Conservation (phyloP, 495 filamentous ascomycete species). For the Penicillium cataractarum region DNA sequence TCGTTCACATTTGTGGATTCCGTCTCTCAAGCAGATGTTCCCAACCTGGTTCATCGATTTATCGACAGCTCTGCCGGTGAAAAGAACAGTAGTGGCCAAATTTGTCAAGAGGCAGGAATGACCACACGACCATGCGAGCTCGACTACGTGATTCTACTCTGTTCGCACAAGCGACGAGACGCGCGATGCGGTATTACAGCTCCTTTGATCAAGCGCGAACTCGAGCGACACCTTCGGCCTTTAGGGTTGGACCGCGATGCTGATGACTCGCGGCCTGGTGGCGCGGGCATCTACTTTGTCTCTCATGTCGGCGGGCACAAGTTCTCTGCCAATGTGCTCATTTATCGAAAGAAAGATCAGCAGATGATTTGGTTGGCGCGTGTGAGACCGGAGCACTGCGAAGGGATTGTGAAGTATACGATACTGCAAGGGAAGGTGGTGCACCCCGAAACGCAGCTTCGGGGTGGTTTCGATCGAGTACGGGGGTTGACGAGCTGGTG, state of each 20-base stretch:
- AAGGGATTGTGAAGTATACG: constrained; percentile 88
- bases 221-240: constrained; percentile 85
- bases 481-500: constrained; percentile 88
- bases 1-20: constrained; percentile 83
- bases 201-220: constrained; percentile 80
- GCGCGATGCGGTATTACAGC: constrained; percentile 93
- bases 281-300: constrained; percentile 92
- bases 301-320: constrained; percentile 95
- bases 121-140: constrained; percentile 72
- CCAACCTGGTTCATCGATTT: constrained; percentile 66
- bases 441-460: constrained; percentile 79
- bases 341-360: constrained; percentile 72
- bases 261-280: constrained; percentile 81
- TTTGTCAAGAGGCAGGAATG: constrained; percentile 31
- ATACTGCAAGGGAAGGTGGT: constrained; percentile 91
- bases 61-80: constrained; percentile 69
- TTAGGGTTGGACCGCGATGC: constrained; percentile 84
- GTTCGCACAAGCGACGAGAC: constrained; percentile 88
- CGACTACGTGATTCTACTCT: constrained; percentile 85
- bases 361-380: constrained; percentile 96
- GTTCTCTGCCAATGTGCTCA: constrained; percentile 86
- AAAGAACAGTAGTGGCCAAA: constrained; percentile 54
- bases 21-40: constrained; percentile 69
- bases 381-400: constrained; percentile 86
- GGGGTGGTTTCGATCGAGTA: constrained; percentile 85